A percentile compares a stretch with the other conserved stretches of the same genome.
These are phyloP conservation scores for Fragaria nilgerrensis DNA, from an alignment of 306 rosid species.

Conservation along the genomic window DNA sequence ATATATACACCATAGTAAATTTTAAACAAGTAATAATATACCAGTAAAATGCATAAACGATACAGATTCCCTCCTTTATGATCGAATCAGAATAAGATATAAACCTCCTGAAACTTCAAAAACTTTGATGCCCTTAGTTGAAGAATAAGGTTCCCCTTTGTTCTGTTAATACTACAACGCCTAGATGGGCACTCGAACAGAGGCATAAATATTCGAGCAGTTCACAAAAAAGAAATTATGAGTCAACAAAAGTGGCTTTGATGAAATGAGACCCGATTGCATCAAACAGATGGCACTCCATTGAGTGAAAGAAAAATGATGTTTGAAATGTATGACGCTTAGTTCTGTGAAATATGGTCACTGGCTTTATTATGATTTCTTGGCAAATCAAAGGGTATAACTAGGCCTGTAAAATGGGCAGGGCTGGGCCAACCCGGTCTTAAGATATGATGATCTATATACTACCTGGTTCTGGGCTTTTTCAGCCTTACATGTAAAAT, in stretches of 20 bases:
- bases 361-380: neutral
- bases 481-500: too few species aligned
- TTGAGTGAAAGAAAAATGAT: neutral
- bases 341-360: neutral
- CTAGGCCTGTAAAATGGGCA: too few species aligned
- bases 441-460: too few species aligned
- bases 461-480: too few species aligned
- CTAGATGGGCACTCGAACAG: constrained; percentile 82
- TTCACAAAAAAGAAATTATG: constrained; percentile 26
- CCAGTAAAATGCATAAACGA: neutral
- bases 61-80: constrained; percentile 5
- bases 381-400: constrained; percentile 2
- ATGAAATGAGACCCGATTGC: constrained; percentile 1
- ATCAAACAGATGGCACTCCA: constrained; percentile 1
- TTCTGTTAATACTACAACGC: constrained; percentile 61
- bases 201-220: constrained; percentile 96
- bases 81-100: constrained; percentile 14
- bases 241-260: constrained; percentile 14
- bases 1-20: constrained; percentile 12
- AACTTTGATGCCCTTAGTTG: constrained; percentile 96
- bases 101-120: constrained; percentile 96
- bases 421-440: too few species aligned
- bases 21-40: constrained; percentile 8
- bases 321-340: neutral
- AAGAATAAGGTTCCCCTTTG: constrained; percentile 82